Conservation (phyloP, 805 yeast species). For the Debaryomyces prosopidis region DNA sequence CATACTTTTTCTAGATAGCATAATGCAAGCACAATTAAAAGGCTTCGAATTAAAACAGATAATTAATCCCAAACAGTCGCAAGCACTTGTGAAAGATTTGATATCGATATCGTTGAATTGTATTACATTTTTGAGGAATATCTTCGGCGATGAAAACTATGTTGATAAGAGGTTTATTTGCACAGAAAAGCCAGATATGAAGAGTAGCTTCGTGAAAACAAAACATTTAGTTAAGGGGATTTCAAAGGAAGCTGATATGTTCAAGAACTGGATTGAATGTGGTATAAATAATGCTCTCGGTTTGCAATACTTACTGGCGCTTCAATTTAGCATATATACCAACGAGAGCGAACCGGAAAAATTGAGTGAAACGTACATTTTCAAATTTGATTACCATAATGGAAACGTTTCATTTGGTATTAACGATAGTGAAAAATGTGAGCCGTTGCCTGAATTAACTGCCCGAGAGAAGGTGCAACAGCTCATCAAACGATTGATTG, state of each 20-base stretch:
- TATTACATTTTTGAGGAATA: constrained; percentile 54
- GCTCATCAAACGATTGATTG: constrained; percentile 51
- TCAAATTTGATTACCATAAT: constrained; percentile 44
- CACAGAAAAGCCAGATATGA: constrained; percentile 19
- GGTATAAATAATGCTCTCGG: constrained; percentile 49
- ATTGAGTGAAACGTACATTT: constrained; percentile 52
- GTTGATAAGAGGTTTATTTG: constrained; percentile 48
- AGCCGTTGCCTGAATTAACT: constrained; percentile 21
- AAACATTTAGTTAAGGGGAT: constrained; percentile 50
- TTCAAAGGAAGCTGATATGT: constrained; percentile 46
- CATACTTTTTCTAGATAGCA: not conserved
- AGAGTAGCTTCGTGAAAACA: constrained; percentile 39
- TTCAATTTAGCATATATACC: constrained; percentile 47
- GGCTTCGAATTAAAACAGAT: not conserved
- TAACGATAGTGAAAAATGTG: not conserved
- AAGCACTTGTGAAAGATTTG: constrained; percentile 43
- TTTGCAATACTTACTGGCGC: constrained; percentile 40
- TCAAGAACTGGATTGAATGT: constrained; percentile 55
- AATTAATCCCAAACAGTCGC: constrained; percentile 5
- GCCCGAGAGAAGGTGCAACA: constrained; percentile 49
- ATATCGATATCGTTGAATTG: constrained; percentile 57
- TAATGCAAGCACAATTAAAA: not conserved
- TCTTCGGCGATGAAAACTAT: constrained; percentile 57
- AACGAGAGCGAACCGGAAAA: constrained; percentile 44
- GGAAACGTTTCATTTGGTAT: not conserved